These are phyloP conservation scores for Ceriops tagal DNA, from an alignment of 345 rosid species.

Conservation along the genomic window DNA sequence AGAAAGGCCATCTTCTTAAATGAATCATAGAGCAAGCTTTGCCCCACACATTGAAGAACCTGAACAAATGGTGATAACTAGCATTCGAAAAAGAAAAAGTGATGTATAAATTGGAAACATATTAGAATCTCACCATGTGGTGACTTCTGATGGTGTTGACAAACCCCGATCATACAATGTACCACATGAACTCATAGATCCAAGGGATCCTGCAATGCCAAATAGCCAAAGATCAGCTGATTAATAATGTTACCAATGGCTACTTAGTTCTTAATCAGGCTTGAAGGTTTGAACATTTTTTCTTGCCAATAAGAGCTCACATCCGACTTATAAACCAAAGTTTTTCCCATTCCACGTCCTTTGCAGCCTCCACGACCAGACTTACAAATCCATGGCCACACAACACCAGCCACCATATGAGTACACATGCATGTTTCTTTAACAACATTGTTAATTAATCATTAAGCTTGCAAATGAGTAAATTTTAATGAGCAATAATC, in stretches of 20 bases:
- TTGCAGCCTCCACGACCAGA: not conserved
- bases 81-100: not conserved
- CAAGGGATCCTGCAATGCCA: conserved; percentile 29
- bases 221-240: conserved; percentile 1
- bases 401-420: not conserved
- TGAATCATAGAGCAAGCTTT: too few relatives aligned
- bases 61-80: not conserved
- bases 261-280: not conserved
- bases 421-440: not conserved
- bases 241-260: not conserved
- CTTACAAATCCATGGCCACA: not conserved
- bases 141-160: conserved; percentile 38
- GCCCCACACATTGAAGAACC: not conserved
- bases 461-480: not conserved
- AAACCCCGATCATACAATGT: conserved; percentile 49
- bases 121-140: conserved; percentile 69
- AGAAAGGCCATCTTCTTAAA: not conserved
- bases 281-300: too few relatives aligned
- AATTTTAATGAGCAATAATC: not conserved
- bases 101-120: not conserved
- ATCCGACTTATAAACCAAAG: too few relatives aligned
- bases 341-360: too few relatives aligned
- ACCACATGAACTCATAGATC: conserved; percentile 71
- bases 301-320: too few relatives aligned
- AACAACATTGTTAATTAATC: not conserved